A percentile compares a stretch with the other conserved stretches of the same genome.
Conservation (phyloP, 176 grass and related monocot genomes). For the Bonia amplexicaulis region DNA sequence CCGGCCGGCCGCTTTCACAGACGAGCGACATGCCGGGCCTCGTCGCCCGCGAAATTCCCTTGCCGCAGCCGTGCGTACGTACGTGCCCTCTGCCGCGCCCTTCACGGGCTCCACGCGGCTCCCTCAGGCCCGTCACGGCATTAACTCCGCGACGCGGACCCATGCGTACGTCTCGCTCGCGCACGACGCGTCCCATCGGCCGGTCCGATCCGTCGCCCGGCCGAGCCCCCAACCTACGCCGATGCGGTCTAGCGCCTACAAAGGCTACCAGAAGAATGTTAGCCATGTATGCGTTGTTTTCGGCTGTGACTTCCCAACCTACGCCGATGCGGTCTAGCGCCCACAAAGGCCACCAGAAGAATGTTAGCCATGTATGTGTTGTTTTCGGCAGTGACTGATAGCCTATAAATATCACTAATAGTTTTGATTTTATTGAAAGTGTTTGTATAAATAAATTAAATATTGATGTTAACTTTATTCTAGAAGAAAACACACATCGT, state of each 20-base stretch:
- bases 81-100: background rate
- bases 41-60: background rate
- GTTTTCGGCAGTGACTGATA: too few relatives aligned
- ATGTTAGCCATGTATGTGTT: background rate
- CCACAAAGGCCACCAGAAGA: slow-evolving; percentile 37
- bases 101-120: slow-evolving; percentile 27
- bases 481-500: too few relatives aligned
- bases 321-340: slow-evolving; percentile 12
- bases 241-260: slow-evolving; percentile 9
- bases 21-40: background rate
- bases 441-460: too few relatives aligned
- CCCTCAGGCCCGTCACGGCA: background rate
- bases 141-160: slow-evolving; percentile 4
- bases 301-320: background rate
- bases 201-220: background rate
- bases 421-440: too few relatives aligned
- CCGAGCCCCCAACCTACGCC: background rate
- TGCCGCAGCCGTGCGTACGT: background rate
- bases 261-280: slow-evolving; percentile 48
- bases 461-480: too few relatives aligned
- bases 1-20: slow-evolving; percentile 10
- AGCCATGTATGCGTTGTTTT: background rate
- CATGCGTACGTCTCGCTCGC: background rate
- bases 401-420: too few relatives aligned
- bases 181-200: background rate